Base-by-base conservation (phyloP, 164 flowering plant species). In the Annona squamosa region DNA sequence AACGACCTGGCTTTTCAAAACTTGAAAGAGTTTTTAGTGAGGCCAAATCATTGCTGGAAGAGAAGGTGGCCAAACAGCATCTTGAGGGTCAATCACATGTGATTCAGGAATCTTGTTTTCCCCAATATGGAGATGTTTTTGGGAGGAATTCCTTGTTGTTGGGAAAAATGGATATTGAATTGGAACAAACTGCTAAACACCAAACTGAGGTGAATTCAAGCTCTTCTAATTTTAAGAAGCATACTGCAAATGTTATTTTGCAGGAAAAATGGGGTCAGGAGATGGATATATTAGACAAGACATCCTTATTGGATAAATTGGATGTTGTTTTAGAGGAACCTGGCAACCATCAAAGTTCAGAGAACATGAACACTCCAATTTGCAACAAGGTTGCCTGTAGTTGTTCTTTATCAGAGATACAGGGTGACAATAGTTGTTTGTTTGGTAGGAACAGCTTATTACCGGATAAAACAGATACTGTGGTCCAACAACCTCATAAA, bases 141-240 rank as follows among this genome's bases (percentile, higher is more conserved):
- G 64, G 56, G 52, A 52, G 18, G 12, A 70, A 41, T 19, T 56
- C n/a, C 46, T 42, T 64, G 19, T 56, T 71, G 65, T 45, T 44
- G 64, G 44, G 65, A 65, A 65, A 48, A 18, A 48, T n/a, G 19
- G 48, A 19, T 44, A 59, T 37, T 4, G 56, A 13, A 57, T 48
- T 48, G 48, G 44, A 43, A 46, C 69, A 64, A 48, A 64, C 65
- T 37, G 68, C 26, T 57, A 46, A 65, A 48, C 63, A 70, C 9
- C 66, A 65, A 61, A 19, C 42, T n/a, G 65, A 66, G 17, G 68
- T 74, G 63, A 63, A 62, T 43, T 68, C 69, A 48, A 69, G 19
- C 26, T 48, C 75, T 65, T 62, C 46, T 9, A 12, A 4, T 6
- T 68, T 68, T 61, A 65, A 37, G 48, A 63, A 9, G 61, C 47